These are phyloP conservation scores for Trichophyton mentagrophytes DNA, from an alignment of 2,329 filamentous ascomycete species.

Conservation along the genomic window DNA sequence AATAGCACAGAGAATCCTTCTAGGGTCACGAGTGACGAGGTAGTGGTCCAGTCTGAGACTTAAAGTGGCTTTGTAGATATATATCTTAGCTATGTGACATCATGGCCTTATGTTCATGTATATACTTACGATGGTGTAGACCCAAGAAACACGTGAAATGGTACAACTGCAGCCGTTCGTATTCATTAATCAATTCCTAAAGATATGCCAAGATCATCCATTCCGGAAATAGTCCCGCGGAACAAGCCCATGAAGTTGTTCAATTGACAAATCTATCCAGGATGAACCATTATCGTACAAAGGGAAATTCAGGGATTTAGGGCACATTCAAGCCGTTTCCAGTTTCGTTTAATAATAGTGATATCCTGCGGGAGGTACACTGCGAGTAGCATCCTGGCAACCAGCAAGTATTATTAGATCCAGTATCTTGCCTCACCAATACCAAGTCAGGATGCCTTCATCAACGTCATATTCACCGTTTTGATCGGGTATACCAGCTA, in stretches of 20 bases:
- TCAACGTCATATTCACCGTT: neutral
- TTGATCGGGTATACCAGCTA: conserved; percentile 24
- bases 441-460: neutral
- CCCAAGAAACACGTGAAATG: neutral
- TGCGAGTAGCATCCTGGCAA: neutral
- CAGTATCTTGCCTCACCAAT: neutral
- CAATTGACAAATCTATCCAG: neutral
- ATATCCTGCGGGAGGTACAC: too few relatives aligned
- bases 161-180: neutral
- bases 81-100: neutral
- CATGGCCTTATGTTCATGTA: neutral
- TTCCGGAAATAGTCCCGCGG: neutral
- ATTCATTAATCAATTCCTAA: neutral
- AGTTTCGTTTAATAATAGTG: too few relatives aligned
- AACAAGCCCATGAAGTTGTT: neutral
- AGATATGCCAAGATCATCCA: neutral
- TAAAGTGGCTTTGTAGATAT: neutral
- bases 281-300: neutral
- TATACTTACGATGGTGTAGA: neutral
- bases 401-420: neutral
- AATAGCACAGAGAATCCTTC: conserved; percentile 21
- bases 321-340: neutral
- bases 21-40: conserved; percentile 10
- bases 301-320: neutral
- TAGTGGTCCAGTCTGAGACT: neutral